Conservation (phyloP, 129 eudicot genomes). For the Artemisia argyi region DNA sequence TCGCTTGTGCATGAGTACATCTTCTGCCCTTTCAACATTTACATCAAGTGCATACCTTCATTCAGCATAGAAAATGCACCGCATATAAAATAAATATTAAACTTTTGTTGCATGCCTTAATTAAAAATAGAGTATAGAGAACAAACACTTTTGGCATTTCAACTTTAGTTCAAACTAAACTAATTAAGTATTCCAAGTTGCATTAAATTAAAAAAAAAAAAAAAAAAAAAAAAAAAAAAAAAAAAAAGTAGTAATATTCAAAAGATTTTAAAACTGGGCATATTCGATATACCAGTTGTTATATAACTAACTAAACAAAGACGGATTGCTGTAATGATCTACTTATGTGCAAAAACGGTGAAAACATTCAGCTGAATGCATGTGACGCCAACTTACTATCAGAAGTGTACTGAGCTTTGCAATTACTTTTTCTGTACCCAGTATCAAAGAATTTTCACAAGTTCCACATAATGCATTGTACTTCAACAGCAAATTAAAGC, state of each 20-base stretch:
- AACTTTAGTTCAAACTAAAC: conserved; percentile 2
- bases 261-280: not conserved
- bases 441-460: too few species aligned
- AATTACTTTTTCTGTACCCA: too few species aligned
- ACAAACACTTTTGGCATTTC: conserved; percentile 5
- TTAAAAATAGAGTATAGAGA: not conserved
- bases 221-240: too few species aligned
- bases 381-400: too few species aligned
- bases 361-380: too few species aligned
- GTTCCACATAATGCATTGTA: too few species aligned
- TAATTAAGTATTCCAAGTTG: conserved; percentile 20
- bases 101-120: not conserved
- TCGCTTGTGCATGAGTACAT: conserved; percentile 87
- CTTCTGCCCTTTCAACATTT: conserved; percentile 97
- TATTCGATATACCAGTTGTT: not conserved
- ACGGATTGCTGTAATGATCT: too few species aligned
- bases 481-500: too few species aligned
- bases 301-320: not conserved
- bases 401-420: too few species aligned
- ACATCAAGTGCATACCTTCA: conserved; percentile 98
- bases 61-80: conserved; percentile 14
- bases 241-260: not conserved
- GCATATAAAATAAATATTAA: conserved; percentile 17
- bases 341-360: too few species aligned
- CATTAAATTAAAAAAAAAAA: too few species aligned